Evolutionary conservation across 1,284 basidiomycete species (phyloP).

Genomic region (Anthracocystis walkeri): DNA sequence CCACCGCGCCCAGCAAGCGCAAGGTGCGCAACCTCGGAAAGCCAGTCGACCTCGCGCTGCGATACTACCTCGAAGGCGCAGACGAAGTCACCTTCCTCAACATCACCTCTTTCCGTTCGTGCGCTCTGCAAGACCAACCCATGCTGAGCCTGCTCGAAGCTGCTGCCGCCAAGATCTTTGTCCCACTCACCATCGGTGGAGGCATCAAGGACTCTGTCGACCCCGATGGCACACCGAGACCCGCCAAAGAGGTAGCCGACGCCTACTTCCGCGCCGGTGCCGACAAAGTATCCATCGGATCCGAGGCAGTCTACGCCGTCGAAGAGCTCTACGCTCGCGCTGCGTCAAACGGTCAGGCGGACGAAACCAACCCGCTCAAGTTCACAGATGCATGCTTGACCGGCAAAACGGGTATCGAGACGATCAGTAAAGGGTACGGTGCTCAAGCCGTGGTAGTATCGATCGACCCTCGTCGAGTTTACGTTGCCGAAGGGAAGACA

Average conservation of each 20-base stretch:
- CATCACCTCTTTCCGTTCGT: conserved; percentile 98
- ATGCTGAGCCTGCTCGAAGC: conserved; percentile 95
- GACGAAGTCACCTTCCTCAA: conserved; percentile 98
- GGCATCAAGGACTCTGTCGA: conserved; percentile 97
- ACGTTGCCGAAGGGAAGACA: conserved; percentile 76
- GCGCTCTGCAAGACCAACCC: conserved; percentile 93
- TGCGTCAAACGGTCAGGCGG: conserved; percentile 79
- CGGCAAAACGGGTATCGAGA: conserved; percentile 84
- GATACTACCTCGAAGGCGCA: conserved; percentile 89
- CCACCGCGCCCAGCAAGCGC: conserved; percentile 66
- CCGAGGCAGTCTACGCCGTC: conserved; percentile 92
- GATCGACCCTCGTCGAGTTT: conserved; percentile 91
- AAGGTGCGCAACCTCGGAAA: conserved; percentile 97
- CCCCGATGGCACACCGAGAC: conserved; percentile 88
- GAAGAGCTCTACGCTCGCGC: conserved; percentile 77
- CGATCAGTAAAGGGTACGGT: conserved; percentile 91
- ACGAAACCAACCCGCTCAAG: conserved; percentile 58
- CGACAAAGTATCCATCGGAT: conserved; percentile 95
- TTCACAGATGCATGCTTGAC: conserved; percentile 65
- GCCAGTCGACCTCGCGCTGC: conserved; percentile 88
- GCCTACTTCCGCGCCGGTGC: conserved; percentile 97
- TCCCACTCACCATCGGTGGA: conserved; percentile 98
- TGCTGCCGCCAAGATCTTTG: conserved; percentile 90
- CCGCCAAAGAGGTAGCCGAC: conserved; percentile 92
- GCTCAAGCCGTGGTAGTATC: conserved; percentile 97